Base-by-base conservation (phyloP, 179 eudicot genomes). In the Beta macrorhiza region DNA sequence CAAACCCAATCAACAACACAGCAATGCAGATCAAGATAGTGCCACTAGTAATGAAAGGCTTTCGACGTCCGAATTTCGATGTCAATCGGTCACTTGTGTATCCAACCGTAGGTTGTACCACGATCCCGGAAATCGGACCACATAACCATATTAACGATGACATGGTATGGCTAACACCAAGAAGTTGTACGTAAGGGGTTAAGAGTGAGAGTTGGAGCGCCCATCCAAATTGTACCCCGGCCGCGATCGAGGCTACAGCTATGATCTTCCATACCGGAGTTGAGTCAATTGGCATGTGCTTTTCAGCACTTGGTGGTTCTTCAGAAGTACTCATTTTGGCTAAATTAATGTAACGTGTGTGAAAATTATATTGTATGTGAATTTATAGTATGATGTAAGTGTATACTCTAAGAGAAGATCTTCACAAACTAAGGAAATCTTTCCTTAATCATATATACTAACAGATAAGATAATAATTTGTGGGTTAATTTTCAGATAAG, bases 211-310 rank as follows among this genome's bases (percentile, higher is more conserved):
- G 85, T 74, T 88, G 89, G 7, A 88, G 72, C 16, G 90, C 90
- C 90, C 90, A 88, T 9, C 90, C 90, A 52, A 88, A 88, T 22
- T 88, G 88, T 16, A 88, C 85, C 13, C 90, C 90, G 13, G 90
- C 88, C 10, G 90, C 90, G 9, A 88, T 86, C 3, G 90, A 84
- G 0, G 90, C 88, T 8, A 86, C 87, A 0, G 65, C 65, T 3
- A 85, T 51, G 49, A 85, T 64, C 67, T 85, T 79, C 85, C 87
- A 79, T 76, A 72, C 2, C 5, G 85, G 83, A 7, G 72, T 65
- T 19, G 75, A 9, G 1, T 67, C 74, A 32, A 58, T 44, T 17
- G 71, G 45, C 80, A 79, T 82, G 10, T 74, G 73, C 44, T 82
- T 75, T 42, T 63, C 76, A 29, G 7, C 49, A 14, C 20, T 2